Base-by-base conservation (phyloP, 2,329 filamentous ascomycete species). In the Microsporum canis region DNA sequence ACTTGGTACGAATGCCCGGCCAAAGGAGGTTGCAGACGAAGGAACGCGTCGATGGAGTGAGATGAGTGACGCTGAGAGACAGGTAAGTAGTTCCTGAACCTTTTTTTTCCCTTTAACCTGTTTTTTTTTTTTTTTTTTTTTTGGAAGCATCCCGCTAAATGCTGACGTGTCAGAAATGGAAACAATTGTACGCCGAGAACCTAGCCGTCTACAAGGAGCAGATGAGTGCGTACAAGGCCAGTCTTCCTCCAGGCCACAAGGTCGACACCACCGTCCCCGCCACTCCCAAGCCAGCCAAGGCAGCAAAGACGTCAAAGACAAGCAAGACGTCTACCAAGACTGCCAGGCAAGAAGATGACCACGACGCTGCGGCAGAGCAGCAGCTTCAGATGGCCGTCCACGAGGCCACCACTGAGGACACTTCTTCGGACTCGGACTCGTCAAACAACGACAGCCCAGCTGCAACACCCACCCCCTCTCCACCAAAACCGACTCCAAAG, bases 21-120 rank as follows among this genome's bases (percentile, higher is more conserved):
- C 92, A 72, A 90, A 90, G 70, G 89, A 91, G 62, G 88, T 97
- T 57, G 88, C 91, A 71, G 85, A 89, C 63, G 91, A 96, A 75
- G 89, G 91, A 45, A 91, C 90, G 70, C 85, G 85, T 68, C 84
- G 91, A 69, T 96, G 92, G 92, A 82, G 85, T 64, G 82, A 84
- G 65, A 90, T 96, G 86, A 78, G 79, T 5, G 81, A 86, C 1
- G 75, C 78, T 7, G 87, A 95, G 77, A 95, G 95, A 70, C 76
- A 81, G 73, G 84, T 86, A 72, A 67, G 77, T 71, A 51, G 17
- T 23, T 23, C 17, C 17, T 23, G 17, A 23, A 23, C 17, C 17
- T 23, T 23, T 23, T 23, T 23, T 23, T 23, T 43, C 12, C n/a
- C 38, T 41, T 4, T 41, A 10, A 36, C 34, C 10, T 36, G 5